phyloP scores from a whole-genome alignment of 768 basidiomycete species.

The Clitopilus hobsonii region DNA sequence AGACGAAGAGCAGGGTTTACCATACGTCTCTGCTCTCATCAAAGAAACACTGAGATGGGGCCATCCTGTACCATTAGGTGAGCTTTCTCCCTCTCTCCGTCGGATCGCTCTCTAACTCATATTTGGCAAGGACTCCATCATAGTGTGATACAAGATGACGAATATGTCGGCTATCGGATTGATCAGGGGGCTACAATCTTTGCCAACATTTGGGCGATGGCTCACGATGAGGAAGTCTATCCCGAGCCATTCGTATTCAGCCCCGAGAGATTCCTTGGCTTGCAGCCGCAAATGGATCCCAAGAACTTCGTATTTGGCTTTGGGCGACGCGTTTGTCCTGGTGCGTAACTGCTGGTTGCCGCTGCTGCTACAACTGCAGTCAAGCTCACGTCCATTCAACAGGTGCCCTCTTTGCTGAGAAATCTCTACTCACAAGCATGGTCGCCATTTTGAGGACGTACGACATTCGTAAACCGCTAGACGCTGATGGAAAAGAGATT shows the following conservation, averaged over 20 bases:
- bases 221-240: slow-evolving; percentile 35
- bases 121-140: slow-evolving; percentile 33
- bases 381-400: neutral
- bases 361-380: neutral
- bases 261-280: slow-evolving; percentile 28
- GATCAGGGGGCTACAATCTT: slow-evolving; percentile 41
- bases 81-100: neutral
- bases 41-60: slow-evolving; percentile 36
- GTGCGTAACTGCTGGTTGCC: slow-evolving; percentile 7
- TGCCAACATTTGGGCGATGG: slow-evolving; percentile 43
- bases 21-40: slow-evolving; percentile 33
- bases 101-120: neutral
- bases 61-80: slow-evolving; percentile 33
- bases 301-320: slow-evolving; percentile 26
- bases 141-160: slow-evolving; percentile 36
- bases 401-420: slow-evolving; percentile 28
- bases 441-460: slow-evolving; percentile 24
- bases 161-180: slow-evolving; percentile 37
- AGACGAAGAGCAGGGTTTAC: slow-evolving; percentile 21
- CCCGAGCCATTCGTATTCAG: slow-evolving; percentile 34
- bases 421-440: slow-evolving; percentile 24
- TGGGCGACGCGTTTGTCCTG: slow-evolving; percentile 29
- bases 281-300: slow-evolving; percentile 23
- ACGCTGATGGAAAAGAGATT: neutral
- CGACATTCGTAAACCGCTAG: slow-evolving; percentile 16